Evolutionary conservation across 495 filamentous ascomycete genomes (phyloP).

Genomic region (Mytilinidion resinicola): DNA sequence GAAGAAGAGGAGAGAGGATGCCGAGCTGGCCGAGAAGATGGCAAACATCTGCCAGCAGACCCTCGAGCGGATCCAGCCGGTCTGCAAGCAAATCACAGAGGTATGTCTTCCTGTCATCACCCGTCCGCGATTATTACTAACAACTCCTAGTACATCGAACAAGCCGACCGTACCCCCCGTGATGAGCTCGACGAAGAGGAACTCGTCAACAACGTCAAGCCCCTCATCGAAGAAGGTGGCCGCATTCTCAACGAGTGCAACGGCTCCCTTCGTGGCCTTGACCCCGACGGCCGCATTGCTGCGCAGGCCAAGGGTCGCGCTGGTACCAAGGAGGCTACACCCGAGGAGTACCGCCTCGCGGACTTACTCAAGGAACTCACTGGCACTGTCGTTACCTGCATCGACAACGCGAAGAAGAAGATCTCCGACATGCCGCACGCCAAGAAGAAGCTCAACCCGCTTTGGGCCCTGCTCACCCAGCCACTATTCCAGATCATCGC

Average conservation of each 20-base stretch:
- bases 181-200: slow-evolving; percentile 89
- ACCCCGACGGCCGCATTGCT: slow-evolving; percentile 80
- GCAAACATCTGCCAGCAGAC: slow-evolving; percentile 65
- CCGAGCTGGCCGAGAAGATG: slow-evolving; percentile 74
- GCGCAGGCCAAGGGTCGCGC: slow-evolving; percentile 81
- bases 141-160: slow-evolving; percentile 59
- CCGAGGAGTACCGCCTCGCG: slow-evolving; percentile 80
- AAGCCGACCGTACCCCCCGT: slow-evolving; percentile 74
- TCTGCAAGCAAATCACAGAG: slow-evolving; percentile 82
- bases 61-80: slow-evolving; percentile 73
- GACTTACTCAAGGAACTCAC: slow-evolving; percentile 73
- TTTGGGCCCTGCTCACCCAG: slow-evolving; percentile 76
- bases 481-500: slow-evolving; percentile 91
- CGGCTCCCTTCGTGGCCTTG: slow-evolving; percentile 81
- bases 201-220: slow-evolving; percentile 77
- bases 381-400: slow-evolving; percentile 59
- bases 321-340: slow-evolving; percentile 71
- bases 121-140: slow-evolving; percentile 8
- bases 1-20: slow-evolving; percentile 59
- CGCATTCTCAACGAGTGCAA: slow-evolving; percentile 82
- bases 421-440: slow-evolving; percentile 88
- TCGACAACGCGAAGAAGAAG: slow-evolving; percentile 78
- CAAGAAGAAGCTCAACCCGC: slow-evolving; percentile 87
- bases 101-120: slow-evolving; percentile 44
- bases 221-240: slow-evolving; percentile 77